Evolutionary conservation across 1,139 yeast species (phyloP).

Genomic region (Taphrina pruni): DNA sequence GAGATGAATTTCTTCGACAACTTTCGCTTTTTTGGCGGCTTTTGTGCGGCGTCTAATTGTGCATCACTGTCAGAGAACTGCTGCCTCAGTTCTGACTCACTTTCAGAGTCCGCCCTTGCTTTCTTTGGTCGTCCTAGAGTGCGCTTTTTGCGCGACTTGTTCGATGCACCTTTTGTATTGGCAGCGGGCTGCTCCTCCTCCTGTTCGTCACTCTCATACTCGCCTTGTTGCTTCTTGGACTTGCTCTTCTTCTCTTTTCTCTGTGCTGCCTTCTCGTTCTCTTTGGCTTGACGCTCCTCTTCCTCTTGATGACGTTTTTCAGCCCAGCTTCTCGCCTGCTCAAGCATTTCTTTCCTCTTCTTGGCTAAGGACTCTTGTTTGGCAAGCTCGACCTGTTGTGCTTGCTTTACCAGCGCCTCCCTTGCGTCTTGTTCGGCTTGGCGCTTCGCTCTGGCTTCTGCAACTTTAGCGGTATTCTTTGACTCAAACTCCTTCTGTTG

Average conservation of each 20-base stretch:
- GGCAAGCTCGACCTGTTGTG: slow-evolving; percentile 29
- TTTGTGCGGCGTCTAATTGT: not conserved
- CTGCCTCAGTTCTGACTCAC: slow-evolving; percentile 4
- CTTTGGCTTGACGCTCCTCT: slow-evolving; percentile 30
- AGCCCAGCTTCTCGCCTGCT: slow-evolving; percentile 37
- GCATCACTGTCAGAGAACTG: slow-evolving; percentile 12
- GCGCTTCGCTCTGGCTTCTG: slow-evolving; percentile 39
- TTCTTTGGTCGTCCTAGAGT: slow-evolving; percentile 11
- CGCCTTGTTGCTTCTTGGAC: slow-evolving; percentile 5
- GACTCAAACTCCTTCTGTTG: slow-evolving; percentile 74
- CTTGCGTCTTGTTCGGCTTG: slow-evolving; percentile 37
- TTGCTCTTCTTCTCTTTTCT: slow-evolving; percentile 21
- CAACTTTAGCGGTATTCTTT: slow-evolving; percentile 48
- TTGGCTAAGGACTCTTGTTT: slow-evolving; percentile 27
- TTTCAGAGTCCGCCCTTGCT: slow-evolving; percentile 1
- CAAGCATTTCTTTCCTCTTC: slow-evolving; percentile 38
- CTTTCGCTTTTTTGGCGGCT: slow-evolving; percentile 22
- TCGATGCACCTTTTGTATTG: not conserved
- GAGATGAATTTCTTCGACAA: slow-evolving; percentile 27
- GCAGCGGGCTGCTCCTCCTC: not conserved
- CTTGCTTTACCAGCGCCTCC: slow-evolving; percentile 5
- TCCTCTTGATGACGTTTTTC: slow-evolving; percentile 39
- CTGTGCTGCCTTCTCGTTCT: slow-evolving; percentile 36
- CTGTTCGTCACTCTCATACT: slow-evolving; percentile 20
- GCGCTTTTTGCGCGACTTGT: slow-evolving; percentile 11